These are phyloP conservation scores for Chrysoporthe austroafricana DNA, from an alignment of 2,329 filamentous ascomycete genomes.

Conservation along the genomic window DNA sequence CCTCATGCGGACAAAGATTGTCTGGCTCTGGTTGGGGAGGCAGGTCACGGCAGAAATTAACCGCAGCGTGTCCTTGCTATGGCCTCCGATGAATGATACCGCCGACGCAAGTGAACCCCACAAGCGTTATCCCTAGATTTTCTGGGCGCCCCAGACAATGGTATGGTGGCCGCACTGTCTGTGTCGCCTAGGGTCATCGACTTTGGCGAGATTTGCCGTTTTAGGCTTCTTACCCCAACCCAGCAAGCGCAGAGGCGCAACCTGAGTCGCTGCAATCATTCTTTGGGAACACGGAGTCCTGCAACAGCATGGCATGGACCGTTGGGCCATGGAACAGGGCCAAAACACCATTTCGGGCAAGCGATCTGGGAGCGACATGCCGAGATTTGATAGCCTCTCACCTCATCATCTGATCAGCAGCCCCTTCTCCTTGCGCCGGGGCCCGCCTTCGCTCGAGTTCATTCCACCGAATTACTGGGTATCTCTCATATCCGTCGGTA, in stretches of 20 bases:
- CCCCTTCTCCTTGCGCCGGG: slow-evolving; percentile 8
- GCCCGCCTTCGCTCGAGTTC: slow-evolving; percentile 16
- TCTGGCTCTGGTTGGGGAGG: background rate
- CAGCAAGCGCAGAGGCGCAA: background rate
- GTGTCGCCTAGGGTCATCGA: slow-evolving; percentile 23
- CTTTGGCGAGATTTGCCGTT: slow-evolving; percentile 28
- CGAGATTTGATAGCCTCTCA: slow-evolving; percentile 25
- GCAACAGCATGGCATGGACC: slow-evolving; percentile 23
- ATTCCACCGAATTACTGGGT: slow-evolving; percentile 14
- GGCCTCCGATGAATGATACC: slow-evolving; percentile 13
- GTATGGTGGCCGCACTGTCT: slow-evolving; percentile 18
- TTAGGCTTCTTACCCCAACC: slow-evolving; percentile 9
- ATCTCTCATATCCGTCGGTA: slow-evolving; percentile 18
- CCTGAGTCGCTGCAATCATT: slow-evolving; percentile 15
- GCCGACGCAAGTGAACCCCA: slow-evolving; percentile 18
- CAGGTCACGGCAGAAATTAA: background rate
- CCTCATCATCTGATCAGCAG: slow-evolving; percentile 29
- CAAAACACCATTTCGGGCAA: slow-evolving; percentile 26
- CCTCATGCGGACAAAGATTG: slow-evolving; percentile 7
- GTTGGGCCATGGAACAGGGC: slow-evolving; percentile 28
- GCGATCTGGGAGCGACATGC: slow-evolving; percentile 23
- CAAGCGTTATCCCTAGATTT: slow-evolving; percentile 13
- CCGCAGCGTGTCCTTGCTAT: background rate
- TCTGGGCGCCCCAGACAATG: slow-evolving; percentile 15
- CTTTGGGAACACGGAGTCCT: slow-evolving; percentile 14